These are phyloP conservation scores for Beauveria scarabaeidicola DNA, from an alignment of 2,329 filamentous ascomycete genomes.

Conservation along the genomic window DNA sequence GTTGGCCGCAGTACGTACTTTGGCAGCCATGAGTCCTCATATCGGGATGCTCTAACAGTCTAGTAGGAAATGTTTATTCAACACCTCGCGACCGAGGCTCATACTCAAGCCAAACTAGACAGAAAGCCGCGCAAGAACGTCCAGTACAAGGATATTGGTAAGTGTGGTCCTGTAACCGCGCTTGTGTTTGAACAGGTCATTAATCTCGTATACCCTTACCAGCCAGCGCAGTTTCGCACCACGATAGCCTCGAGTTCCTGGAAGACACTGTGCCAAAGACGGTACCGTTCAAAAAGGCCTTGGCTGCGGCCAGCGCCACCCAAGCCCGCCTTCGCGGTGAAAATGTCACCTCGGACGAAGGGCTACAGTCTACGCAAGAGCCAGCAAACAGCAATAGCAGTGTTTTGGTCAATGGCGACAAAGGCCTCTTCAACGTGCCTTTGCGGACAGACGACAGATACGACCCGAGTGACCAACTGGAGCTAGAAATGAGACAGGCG, in stretches of 20 bases:
- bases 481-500: constrained; percentile 45
- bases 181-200: background rate
- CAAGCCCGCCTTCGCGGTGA: constrained; percentile 37
- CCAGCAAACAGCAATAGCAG: constrained; percentile 20
- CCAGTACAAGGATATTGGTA: constrained; percentile 90
- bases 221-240: constrained; percentile 78
- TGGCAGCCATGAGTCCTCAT: background rate
- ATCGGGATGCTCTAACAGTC: constrained; percentile 1
- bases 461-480: constrained; percentile 45
- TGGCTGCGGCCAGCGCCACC: constrained; percentile 48
- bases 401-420: constrained; percentile 23
- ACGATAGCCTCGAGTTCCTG: constrained; percentile 93
- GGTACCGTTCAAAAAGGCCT: constrained; percentile 69
- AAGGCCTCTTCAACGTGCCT: constrained; percentile 15
- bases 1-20: constrained; percentile 61
- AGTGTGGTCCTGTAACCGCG: constrained; percentile 17
- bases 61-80: constrained; percentile 93
- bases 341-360: constrained; percentile 25
- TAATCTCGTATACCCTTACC: background rate
- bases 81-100: constrained; percentile 74
- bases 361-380: constrained; percentile 11
- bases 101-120: constrained; percentile 84
- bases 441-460: constrained; percentile 21
- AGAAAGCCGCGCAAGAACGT: constrained; percentile 87
- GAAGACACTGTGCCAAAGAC: constrained; percentile 86